Evolutionary conservation across 139 green algal genomes (phyloP).

Genomic region (Closterium sp.): DNA sequence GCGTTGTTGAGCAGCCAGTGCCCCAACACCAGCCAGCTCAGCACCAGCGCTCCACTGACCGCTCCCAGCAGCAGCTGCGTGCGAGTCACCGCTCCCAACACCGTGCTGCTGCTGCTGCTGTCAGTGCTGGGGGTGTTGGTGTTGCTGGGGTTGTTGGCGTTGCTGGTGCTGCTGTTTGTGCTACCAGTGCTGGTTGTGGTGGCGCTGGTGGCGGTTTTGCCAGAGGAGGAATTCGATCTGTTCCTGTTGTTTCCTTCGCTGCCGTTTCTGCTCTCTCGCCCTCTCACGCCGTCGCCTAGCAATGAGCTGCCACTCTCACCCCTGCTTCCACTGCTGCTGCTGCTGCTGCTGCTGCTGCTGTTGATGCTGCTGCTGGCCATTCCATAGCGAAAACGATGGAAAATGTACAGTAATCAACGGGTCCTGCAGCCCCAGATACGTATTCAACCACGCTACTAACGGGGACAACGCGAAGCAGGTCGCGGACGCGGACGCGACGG

Average conservation of each 20-base stretch:
- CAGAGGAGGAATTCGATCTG: neutral
- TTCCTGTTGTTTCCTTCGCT: neutral
- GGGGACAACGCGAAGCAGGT: slow-evolving; percentile 35
- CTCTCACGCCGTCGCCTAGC: neutral
- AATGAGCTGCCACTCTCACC: neutral
- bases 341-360: neutral
- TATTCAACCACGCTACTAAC: neutral
- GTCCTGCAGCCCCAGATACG: neutral
- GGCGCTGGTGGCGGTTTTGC: neutral
- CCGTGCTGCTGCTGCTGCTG: neutral
- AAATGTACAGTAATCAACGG: neutral
- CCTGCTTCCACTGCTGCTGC: neutral
- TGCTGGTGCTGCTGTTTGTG: neutral
- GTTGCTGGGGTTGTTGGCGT: neutral
- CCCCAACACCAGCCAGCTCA: slow-evolving; percentile 37
- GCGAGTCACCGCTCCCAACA: neutral
- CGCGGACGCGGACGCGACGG: slow-evolving; percentile 36
- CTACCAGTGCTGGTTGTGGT: neutral
- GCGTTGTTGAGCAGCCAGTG: slow-evolving; percentile 55
- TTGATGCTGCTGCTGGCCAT: neutral
- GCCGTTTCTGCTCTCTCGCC: neutral
- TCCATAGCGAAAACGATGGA: neutral
- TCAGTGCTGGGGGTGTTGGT: neutral
- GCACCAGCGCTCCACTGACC: neutral
- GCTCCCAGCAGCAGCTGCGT: slow-evolving; percentile 26